Conservation (phyloP, 495 filamentous ascomycete species). For the Trichoderma asperelloides region DNA sequence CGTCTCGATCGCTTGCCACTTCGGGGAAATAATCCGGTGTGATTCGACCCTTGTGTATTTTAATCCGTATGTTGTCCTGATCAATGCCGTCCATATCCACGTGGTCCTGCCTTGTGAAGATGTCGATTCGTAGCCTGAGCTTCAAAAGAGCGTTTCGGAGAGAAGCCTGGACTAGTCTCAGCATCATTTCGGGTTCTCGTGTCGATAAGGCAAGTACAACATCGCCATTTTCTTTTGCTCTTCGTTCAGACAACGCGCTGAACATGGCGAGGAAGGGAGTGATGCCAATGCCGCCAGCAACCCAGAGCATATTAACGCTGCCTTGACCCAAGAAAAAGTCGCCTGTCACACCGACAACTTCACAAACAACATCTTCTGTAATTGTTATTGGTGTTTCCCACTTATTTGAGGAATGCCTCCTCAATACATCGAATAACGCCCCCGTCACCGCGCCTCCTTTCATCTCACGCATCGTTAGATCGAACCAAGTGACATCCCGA, state of each 20-base stretch:
- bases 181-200: slow-evolving; percentile 1
- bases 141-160: background rate
- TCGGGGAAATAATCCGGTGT: background rate
- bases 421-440: background rate
- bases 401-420: background rate
- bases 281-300: background rate
- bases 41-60: background rate
- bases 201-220: background rate
- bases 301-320: background rate
- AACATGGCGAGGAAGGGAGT: slow-evolving; percentile 1
- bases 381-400: background rate
- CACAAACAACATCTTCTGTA: background rate
- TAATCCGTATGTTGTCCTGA: background rate
- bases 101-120: background rate
- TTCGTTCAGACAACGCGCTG: background rate
- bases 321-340: background rate
- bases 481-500: background rate
- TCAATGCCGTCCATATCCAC: background rate
- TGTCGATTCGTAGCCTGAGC: background rate
- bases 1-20: background rate
- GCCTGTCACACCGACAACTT: background rate
- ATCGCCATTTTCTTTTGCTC: background rate
- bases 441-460: background rate
- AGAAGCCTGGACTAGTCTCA: background rate
- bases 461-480: background rate